Evolutionary conservation across 257 asterid genomes (phyloP), one percentile per base, ranked within the genome.

Genomic region (Scutellaria galericulata): DNA sequence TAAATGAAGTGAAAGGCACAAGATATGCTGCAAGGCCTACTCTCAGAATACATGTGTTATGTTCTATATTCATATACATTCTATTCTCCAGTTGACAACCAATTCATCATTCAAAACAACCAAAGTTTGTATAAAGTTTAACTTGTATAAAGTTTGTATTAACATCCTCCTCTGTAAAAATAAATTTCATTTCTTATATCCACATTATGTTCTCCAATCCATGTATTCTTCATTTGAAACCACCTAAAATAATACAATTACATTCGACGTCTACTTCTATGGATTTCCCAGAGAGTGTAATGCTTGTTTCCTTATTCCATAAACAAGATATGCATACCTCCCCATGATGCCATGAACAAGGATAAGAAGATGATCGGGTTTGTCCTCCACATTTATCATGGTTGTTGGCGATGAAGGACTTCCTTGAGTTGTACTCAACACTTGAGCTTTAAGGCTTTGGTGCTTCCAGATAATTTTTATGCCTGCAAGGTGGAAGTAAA

Each of bases 301-400:
- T 11, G n/a, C 14, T 56, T 6, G 62, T 55, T 78, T 68, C 67
- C 64, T 31, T 40, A 48, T 22, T 66, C 39, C 35, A 75, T 35
- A 53, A 62, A 46, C 62, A 70, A 64, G n/a, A 53, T 59, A 48
- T 5, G 37, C 71, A 71, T 82, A 86, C 92, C 92, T 86, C 50
- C 78, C 89, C 85, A 83, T 67, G 68, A 85, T 85, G 66, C 89
- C 89, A 73, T 85, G 89, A 72, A 85, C 89, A 70, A 85, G 87
- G 65, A 85, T 85, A 72, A 85, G 82, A 55, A 85, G 89, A 82
- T 85, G 89, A 58, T 78, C 84, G 0, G 89, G 85, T 70, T 80
- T 69, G 31, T 75, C 82, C 59, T 80, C 84, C 74, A 18, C 62
- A 48, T 53, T 64, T 61, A 70, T 51, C 77, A 73, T 66, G 74